These are phyloP conservation scores for Saprolegnia diclina DNA, from an alignment of 352 stramenopile species.

Conservation along the genomic window DNA sequence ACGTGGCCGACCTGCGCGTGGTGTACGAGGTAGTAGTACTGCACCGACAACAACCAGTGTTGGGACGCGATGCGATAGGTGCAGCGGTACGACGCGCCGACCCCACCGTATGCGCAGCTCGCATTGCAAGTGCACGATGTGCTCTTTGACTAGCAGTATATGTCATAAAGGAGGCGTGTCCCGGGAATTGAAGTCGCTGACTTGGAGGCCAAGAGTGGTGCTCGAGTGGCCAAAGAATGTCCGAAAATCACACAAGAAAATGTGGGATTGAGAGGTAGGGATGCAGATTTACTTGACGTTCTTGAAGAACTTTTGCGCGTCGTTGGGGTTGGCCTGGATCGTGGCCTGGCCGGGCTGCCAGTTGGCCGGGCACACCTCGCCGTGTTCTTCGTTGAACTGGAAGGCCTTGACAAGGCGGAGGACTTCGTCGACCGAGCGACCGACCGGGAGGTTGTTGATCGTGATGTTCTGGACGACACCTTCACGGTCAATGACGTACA, in stretches of 20 bases:
- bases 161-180: no score
- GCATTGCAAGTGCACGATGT: neutral
- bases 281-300: conserved; percentile 37
- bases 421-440: conserved; percentile 89
- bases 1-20: neutral
- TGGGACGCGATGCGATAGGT: neutral
- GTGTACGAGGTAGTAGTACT: neutral
- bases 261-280: neutral
- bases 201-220: no score
- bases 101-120: neutral
- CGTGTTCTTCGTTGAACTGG: conserved; percentile 90
- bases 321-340: conserved; percentile 81
- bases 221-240: no score
- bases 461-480: conserved; percentile 83
- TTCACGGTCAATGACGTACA: conserved; percentile 92
- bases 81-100: neutral
- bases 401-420: conserved; percentile 89
- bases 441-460: conserved; percentile 90
- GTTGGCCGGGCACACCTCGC: conserved; percentile 90
- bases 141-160: neutral
- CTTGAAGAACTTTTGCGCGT: conserved; percentile 80
- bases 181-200: no score
- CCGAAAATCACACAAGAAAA: neutral
- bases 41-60: neutral
- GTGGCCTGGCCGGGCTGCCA: conserved; percentile 86